These are phyloP conservation scores for Amanita jacksonii DNA, from an alignment of 768 basidiomycete genomes.

Conservation along the genomic window DNA sequence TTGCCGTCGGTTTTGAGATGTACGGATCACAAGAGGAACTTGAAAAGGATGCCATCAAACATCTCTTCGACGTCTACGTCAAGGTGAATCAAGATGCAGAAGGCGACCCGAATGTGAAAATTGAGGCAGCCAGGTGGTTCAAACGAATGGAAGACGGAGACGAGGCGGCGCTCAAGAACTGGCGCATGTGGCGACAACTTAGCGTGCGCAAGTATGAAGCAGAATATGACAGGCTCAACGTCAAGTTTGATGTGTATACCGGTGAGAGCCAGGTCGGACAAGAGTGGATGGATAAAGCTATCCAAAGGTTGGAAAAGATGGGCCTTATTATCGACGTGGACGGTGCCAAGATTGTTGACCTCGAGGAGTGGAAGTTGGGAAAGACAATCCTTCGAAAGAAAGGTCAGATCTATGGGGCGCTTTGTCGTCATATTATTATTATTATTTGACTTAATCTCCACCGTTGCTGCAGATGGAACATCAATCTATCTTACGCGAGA, in stretches of 20 bases:
- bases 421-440: no score
- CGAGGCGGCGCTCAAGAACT: slow-evolving; percentile 72
- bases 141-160: slow-evolving; percentile 94
- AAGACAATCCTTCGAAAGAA: slow-evolving; percentile 85
- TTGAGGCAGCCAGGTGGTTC: slow-evolving; percentile 78
- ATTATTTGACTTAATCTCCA: not conserved
- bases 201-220: slow-evolving; percentile 84
- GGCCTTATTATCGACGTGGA: slow-evolving; percentile 69
- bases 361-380: slow-evolving; percentile 87
- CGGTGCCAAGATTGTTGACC: slow-evolving; percentile 78
- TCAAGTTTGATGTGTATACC: slow-evolving; percentile 85
- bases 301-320: slow-evolving; percentile 58
- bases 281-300: slow-evolving; percentile 62
- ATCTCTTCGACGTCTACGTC: slow-evolving; percentile 91
- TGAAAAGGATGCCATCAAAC: slow-evolving; percentile 84
- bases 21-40: slow-evolving; percentile 84
- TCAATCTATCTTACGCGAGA: slow-evolving; percentile 94
- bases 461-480: slow-evolving; percentile 60
- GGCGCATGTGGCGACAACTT: slow-evolving; percentile 88
- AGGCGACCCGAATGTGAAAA: slow-evolving; percentile 59
- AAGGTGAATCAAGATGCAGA: slow-evolving; percentile 85
- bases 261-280: slow-evolving; percentile 81
- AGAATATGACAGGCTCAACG: slow-evolving; percentile 84
- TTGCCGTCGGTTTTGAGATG: slow-evolving; percentile 85
- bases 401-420: slow-evolving; percentile 32